These are phyloP conservation scores for Pythium periplocum DNA, from an alignment of 352 stramenopile species.

Conservation along the genomic window DNA sequence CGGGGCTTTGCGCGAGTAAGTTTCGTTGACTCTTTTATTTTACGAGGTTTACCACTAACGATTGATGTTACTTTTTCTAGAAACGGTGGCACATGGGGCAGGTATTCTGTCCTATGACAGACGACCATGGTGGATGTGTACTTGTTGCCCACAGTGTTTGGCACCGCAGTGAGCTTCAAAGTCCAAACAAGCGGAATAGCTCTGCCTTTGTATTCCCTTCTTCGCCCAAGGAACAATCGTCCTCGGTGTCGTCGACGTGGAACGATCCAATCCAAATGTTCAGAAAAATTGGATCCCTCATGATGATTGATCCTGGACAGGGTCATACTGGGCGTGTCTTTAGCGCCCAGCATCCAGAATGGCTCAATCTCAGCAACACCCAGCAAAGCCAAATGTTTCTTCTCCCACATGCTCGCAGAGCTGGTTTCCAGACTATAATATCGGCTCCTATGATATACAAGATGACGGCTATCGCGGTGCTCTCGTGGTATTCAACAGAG, in stretches of 20 bases:
- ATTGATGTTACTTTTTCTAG: constrained; percentile 18
- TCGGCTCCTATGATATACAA: constrained; percentile 82
- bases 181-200: no score
- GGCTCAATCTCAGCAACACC: constrained; percentile 40
- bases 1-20: constrained; percentile 53
- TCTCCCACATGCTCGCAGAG: constrained; percentile 55
- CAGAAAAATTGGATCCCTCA: constrained; percentile 55
- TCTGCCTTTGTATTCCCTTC: no score
- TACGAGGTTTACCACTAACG: neutral
- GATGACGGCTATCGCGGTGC: constrained; percentile 68
- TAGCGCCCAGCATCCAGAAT: constrained; percentile 65
- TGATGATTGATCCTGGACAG: constrained; percentile 77
- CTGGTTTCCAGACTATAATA: constrained; percentile 58
- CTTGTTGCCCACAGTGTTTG: constrained; percentile 67
- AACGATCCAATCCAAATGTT: constrained; percentile 65
- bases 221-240: no score
- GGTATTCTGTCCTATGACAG: constrained; percentile 62
- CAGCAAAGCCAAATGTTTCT: constrained; percentile 74
- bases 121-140: constrained; percentile 53
- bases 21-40: neutral
- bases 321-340: constrained; percentile 70
- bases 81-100: constrained; percentile 68
- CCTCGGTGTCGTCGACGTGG: constrained; percentile 25
- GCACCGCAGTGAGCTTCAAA: constrained; percentile 40
- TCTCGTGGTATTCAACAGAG: constrained; percentile 76